These are phyloP conservation scores for Pleurotus pulmonarius DNA, from an alignment of 768 basidiomycete species.

Conservation along the genomic window DNA sequence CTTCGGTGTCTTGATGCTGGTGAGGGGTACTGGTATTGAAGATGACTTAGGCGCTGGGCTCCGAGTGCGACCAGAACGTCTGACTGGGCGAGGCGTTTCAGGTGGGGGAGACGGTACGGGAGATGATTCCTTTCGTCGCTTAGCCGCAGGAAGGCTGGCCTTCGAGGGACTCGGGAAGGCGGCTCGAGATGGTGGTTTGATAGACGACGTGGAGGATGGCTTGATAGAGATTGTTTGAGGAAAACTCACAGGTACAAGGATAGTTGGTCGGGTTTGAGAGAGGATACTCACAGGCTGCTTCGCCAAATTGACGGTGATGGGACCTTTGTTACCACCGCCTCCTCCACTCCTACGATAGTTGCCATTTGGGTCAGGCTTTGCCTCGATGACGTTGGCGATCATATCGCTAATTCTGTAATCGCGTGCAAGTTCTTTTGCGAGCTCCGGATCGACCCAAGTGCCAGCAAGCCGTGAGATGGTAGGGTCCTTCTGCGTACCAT, in stretches of 20 bases:
- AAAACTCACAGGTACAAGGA: not conserved
- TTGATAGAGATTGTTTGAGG: slow-evolving; percentile 5
- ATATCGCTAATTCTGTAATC: slow-evolving; percentile 61
- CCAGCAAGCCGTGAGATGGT: slow-evolving; percentile 78
- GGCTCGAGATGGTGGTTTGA: slow-evolving; percentile 40
- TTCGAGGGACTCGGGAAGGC: slow-evolving; percentile 21
- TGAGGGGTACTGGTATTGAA: slow-evolving; percentile 38
- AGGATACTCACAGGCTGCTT: slow-evolving; percentile 31
- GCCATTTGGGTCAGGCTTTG: slow-evolving; percentile 71
- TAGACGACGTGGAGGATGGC: slow-evolving; percentile 22
- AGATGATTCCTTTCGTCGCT: slow-evolving; percentile 65
- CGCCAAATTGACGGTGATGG: slow-evolving; percentile 23
- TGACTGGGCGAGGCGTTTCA: slow-evolving; percentile 18
- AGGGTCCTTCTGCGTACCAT: slow-evolving; percentile 61
- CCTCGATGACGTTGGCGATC: slow-evolving; percentile 63
- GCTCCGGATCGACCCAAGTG: slow-evolving; percentile 71
- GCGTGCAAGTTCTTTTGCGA: slow-evolving; percentile 66
- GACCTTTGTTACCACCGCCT: slow-evolving; percentile 18
- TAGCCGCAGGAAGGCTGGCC: slow-evolving; percentile 34
- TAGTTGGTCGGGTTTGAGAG: slow-evolving; percentile 14
- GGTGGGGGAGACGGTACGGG: slow-evolving; percentile 21
- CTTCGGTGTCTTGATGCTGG: slow-evolving; percentile 24
- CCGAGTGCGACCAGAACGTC: not conserved
- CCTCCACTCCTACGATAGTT: slow-evolving; percentile 74
- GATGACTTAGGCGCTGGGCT: slow-evolving; percentile 32